Percentiles rank a stretch among this genome's conserved stretches.
phyloP scores from a whole-genome alignment of 169 alveolate genomes.

The Miamiensis avidus region DNA sequence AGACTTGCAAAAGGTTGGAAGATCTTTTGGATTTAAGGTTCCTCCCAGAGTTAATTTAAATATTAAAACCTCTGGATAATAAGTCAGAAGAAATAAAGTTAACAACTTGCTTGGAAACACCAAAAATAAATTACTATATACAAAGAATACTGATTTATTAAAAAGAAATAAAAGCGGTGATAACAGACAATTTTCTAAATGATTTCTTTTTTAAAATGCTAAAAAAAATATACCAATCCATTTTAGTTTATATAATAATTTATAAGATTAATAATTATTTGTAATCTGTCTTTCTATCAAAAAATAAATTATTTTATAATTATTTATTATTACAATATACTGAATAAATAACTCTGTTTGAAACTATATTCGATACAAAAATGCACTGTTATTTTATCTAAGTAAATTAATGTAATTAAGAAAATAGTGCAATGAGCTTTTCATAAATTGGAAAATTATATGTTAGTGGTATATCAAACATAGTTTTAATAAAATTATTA shows the following conservation, averaged over 20 bases:
- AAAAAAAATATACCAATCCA: too few species aligned
- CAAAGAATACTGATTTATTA: too few species aligned
- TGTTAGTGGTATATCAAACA: too few species aligned
- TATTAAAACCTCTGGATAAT: not conserved
- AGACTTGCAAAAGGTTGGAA: constrained; percentile 95
- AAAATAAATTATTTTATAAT: too few species aligned
- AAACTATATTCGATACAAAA: too few species aligned
- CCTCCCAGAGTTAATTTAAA: constrained; percentile 96
- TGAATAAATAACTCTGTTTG: not conserved
- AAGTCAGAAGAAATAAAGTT: not conserved
- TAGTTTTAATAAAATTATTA: too few species aligned
- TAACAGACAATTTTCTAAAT: not conserved
- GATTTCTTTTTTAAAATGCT: not conserved
- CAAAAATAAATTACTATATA: not conserved
- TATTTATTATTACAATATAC: not conserved
- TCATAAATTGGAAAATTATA: too few species aligned
- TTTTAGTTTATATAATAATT: too few species aligned
- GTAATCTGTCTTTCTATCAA: not conserved
- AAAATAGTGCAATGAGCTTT: too few species aligned
- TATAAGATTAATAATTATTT: too few species aligned
- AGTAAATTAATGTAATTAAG: too few species aligned
- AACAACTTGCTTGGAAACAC: not conserved
- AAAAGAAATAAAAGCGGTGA: not conserved
- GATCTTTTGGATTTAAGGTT: constrained; percentile 93
- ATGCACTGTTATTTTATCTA: not conserved